Evolutionary conservation across 2,329 filamentous ascomycete genomes (phyloP).

Genomic region (Talaromyces amestolkiae): DNA sequence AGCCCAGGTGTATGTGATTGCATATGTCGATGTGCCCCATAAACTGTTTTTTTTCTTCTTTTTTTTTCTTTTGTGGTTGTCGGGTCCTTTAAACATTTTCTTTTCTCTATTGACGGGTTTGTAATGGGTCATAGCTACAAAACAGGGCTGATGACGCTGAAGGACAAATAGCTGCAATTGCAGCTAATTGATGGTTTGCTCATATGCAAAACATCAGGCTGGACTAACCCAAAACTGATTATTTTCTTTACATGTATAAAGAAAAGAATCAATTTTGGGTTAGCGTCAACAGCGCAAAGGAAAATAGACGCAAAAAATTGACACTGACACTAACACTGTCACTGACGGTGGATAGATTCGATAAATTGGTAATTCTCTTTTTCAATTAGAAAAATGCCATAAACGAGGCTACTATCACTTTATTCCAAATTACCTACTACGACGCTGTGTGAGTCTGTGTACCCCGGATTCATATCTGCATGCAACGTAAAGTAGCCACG

Average conservation of each 20-base stretch:
- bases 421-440: not conserved
- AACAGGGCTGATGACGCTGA: not conserved
- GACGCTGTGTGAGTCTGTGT: conserved; percentile 14
- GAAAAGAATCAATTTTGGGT: not conserved
- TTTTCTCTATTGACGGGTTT: not conserved
- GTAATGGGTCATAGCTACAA: not conserved
- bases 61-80: not conserved
- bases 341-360: not conserved
- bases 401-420: not conserved
- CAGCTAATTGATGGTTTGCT: not conserved
- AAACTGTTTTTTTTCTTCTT: not conserved
- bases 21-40: not conserved
- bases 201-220: not conserved
- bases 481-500: conserved; percentile 12
- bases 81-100: not conserved
- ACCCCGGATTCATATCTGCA: conserved; percentile 12
- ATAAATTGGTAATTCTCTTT: not conserved
- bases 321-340: not conserved
- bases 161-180: no score
- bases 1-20: not conserved
- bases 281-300: not conserved
- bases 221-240: not conserved
- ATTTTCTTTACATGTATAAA: not conserved
- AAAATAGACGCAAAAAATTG: not conserved
- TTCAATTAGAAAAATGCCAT: not conserved